Conservation (phyloP, 176 grass and related monocot genomes). For the Areca catechu region DNA sequence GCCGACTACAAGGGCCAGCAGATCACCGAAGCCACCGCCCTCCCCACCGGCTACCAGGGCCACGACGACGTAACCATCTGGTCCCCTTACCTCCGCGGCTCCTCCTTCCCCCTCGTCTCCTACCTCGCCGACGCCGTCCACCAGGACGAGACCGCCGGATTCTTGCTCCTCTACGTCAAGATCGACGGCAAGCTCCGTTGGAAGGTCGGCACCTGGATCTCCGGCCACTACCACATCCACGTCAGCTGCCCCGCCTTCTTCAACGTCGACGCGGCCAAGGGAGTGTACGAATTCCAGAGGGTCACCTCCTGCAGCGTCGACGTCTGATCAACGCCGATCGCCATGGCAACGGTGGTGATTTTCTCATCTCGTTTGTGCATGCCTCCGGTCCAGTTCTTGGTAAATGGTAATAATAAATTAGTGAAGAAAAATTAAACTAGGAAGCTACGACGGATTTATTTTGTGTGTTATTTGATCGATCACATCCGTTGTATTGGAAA, state of each 20-base stretch:
- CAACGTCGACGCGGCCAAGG: not conserved
- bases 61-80: not conserved
- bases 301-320: slow-evolving; percentile 1
- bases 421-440: no score
- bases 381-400: no score
- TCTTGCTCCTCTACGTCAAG: not conserved
- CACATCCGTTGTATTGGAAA: no score
- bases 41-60: slow-evolving; percentile 10
- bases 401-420: no score
- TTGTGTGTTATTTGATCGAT: no score
- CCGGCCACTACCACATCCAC: slow-evolving; percentile 2
- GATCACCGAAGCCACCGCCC: slow-evolving; percentile 17
- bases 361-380: no score
- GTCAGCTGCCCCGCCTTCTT: slow-evolving; percentile 8
- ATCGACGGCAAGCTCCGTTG: slow-evolving; percentile 8
- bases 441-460: no score
- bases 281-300: not conserved
- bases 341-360: no score
- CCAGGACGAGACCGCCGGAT: slow-evolving; percentile 2
- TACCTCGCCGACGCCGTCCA: not conserved
- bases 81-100: slow-evolving; percentile 8
- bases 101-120: not conserved
- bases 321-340: not conserved
- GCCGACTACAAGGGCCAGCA: slow-evolving; percentile 28
- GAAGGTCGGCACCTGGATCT: slow-evolving; percentile 17